phyloP scores from a whole-genome alignment of 331 rosid species.

The Stylosanthes scabra region DNA sequence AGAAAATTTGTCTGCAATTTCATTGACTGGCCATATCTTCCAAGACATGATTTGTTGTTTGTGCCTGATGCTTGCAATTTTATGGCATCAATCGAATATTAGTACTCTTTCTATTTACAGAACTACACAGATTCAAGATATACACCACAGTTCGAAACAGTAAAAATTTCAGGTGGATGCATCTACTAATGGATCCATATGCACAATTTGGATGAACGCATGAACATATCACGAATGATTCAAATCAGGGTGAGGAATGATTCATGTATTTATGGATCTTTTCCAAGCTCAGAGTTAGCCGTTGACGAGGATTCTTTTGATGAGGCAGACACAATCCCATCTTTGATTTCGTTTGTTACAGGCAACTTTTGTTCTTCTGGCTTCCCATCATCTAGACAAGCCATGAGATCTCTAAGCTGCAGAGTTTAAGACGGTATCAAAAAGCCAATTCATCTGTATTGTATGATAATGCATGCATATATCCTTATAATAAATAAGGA shows the following conservation, averaged over 20 bases:
- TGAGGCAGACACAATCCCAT: constrained; percentile 39
- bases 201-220: constrained; percentile 17
- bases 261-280: constrained; percentile 25
- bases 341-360: constrained; percentile 41
- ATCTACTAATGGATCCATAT: constrained; percentile 19
- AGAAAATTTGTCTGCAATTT: not conserved
- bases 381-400: constrained; percentile 63
- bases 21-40: not conserved
- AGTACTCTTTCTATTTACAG: constrained; percentile 26
- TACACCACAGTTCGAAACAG: not conserved
- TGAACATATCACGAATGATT: constrained; percentile 2
- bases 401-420: constrained; percentile 85
- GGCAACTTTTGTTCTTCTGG: constrained; percentile 48
- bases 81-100: not conserved
- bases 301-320: constrained; percentile 43
- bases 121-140: not conserved
- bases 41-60: not conserved
- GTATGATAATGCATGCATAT: constrained; percentile 9
- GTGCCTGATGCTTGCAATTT: not conserved
- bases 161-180: constrained; percentile 5
- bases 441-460: constrained; percentile 31
- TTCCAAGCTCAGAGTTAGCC: constrained; percentile 37
- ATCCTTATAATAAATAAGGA: not conserved
- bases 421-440: constrained; percentile 24
- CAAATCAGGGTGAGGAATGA: not conserved